phyloP scores from a whole-genome alignment of 2,329 filamentous ascomycete genomes.

The Stemphylium vesicarium region DNA sequence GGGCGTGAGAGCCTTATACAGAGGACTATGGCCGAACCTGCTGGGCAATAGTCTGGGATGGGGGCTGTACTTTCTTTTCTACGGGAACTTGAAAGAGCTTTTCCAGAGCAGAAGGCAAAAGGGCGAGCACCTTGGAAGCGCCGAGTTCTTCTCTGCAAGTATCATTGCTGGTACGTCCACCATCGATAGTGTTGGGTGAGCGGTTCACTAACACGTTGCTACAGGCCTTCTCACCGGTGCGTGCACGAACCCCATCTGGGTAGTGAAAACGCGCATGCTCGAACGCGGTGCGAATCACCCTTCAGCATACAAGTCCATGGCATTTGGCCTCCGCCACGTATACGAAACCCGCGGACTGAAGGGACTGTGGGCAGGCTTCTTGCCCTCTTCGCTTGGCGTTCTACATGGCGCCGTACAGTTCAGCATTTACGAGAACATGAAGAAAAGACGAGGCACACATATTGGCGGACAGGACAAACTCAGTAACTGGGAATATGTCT shows the following conservation, averaged over 20 bases:
- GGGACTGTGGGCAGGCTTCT: slow-evolving; percentile 88
- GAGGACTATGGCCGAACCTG: slow-evolving; percentile 87
- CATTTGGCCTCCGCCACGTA: slow-evolving; percentile 71
- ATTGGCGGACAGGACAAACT: slow-evolving; percentile 54
- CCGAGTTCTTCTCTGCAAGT: slow-evolving; percentile 83
- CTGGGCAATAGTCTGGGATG: slow-evolving; percentile 89
- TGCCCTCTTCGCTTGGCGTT: slow-evolving; percentile 83
- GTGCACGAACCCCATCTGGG: slow-evolving; percentile 95
- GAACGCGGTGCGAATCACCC: slow-evolving; percentile 75
- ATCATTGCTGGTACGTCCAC: slow-evolving; percentile 60
- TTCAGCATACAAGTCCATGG: slow-evolving; percentile 83
- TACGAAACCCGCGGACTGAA: slow-evolving; percentile 72
- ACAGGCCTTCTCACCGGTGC: slow-evolving; percentile 75
- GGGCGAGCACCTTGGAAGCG: slow-evolving; percentile 59
- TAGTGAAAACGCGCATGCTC: slow-evolving; percentile 96
- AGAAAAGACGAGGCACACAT: slow-evolving; percentile 62
- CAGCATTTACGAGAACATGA: slow-evolving; percentile 84
- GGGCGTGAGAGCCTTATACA: slow-evolving; percentile 75
- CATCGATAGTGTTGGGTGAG: not conserved
- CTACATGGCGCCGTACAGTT: slow-evolving; percentile 95
- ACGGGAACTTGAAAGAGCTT: slow-evolving; percentile 64
- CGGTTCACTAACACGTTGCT: slow-evolving; percentile 15
- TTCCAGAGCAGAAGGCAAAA: slow-evolving; percentile 52
- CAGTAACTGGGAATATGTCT: slow-evolving; percentile 77
- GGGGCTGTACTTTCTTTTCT: slow-evolving; percentile 89